Conservation (phyloP, 1,284 basidiomycete species). For the Schizophyllum commune region DNA sequence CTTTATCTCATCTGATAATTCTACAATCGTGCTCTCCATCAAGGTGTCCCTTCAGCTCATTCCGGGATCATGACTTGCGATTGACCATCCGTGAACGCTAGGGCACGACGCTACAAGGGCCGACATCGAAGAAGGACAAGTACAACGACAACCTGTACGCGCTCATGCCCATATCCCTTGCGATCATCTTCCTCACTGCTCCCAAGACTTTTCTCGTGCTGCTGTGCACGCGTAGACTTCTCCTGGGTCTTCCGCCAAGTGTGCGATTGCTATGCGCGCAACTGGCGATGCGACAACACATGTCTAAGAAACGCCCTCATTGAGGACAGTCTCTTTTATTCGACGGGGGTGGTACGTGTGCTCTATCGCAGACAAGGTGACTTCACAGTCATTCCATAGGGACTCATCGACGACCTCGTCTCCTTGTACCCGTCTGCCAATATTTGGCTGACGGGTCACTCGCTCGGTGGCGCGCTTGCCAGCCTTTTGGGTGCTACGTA, state of each 20-base stretch:
- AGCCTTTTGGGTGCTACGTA: conserved; percentile 88
- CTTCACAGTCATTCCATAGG: conserved; percentile 26
- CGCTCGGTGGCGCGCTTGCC: conserved; percentile 84
- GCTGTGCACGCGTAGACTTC: conserved; percentile 89
- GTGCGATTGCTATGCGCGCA: conserved; percentile 79
- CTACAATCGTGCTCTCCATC: conserved; percentile 84
- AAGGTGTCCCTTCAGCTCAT: conserved; percentile 34
- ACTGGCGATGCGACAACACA: conserved; percentile 71
- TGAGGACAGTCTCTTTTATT: conserved; percentile 89
- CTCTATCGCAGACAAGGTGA: neutral
- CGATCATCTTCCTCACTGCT: neutral
- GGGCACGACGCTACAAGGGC: conserved; percentile 79
- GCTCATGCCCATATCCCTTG: neutral
- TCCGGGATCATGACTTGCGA: neutral
- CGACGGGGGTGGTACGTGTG: conserved; percentile 62
- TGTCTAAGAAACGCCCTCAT: conserved; percentile 84
- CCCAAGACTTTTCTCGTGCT: conserved; percentile 82
- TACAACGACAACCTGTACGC: conserved; percentile 84
- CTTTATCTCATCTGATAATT: conserved; percentile 72
- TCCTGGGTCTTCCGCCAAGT: conserved; percentile 80
- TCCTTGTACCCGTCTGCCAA: conserved; percentile 78
- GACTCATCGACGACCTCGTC: conserved; percentile 76
- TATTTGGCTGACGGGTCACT: conserved; percentile 90
- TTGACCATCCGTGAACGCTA: neutral
- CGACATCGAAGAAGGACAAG: conserved; percentile 89